Conservation (phyloP, 1,139 yeast genomes). For the Taiozyma sp. region DNA sequence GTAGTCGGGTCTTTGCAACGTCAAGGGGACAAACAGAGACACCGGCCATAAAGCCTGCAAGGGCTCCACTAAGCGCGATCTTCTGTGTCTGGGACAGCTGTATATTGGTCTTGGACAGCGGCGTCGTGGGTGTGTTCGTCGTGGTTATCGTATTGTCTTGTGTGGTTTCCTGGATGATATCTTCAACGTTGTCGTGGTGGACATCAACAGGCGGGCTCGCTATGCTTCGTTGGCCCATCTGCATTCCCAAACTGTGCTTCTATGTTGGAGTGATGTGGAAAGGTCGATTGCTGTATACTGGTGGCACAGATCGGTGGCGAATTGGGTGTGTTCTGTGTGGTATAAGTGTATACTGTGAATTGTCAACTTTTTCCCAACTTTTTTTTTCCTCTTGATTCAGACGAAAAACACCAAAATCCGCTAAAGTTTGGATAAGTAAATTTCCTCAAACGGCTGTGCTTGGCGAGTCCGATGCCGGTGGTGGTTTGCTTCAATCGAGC, state of each 20-base stretch:
- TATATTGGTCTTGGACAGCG: slow-evolving; percentile 3
- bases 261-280: not conserved
- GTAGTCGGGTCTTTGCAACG: slow-evolving; percentile 89
- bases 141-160: slow-evolving; percentile 8
- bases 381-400: not conserved
- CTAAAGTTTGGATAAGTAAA: not conserved
- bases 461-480: not conserved
- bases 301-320: not conserved
- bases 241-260: not conserved
- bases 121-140: slow-evolving; percentile 5
- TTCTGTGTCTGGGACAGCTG: slow-evolving; percentile 34
- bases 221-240: not conserved
- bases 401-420: not conserved
- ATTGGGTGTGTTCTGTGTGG: not conserved
- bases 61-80: slow-evolving; percentile 76
- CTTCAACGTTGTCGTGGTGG: not conserved
- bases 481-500: not conserved
- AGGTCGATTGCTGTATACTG: not conserved
- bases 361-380: not conserved
- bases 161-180: slow-evolving; percentile 5
- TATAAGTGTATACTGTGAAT: not conserved
- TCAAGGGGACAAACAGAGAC: slow-evolving; percentile 90
- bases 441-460: not conserved
- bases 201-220: not conserved
- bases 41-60: slow-evolving; percentile 90